These are phyloP conservation scores for Penicillium sp. DNA, from an alignment of 2,329 filamentous ascomycete species.

Conservation along the genomic window DNA sequence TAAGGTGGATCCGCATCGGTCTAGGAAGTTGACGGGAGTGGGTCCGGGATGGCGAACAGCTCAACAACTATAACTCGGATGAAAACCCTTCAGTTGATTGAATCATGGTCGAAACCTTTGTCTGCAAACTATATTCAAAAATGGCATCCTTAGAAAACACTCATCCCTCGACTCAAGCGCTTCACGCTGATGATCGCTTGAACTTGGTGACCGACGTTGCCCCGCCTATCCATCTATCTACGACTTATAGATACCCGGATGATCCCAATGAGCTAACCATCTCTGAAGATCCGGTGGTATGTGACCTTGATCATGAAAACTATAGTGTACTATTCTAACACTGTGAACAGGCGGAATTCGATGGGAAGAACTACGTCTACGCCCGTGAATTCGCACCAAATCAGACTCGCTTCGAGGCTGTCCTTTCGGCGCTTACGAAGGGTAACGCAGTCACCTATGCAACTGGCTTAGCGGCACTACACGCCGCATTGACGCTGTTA, in stretches of 20 bases:
- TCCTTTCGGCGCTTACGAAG: slow-evolving; percentile 70
- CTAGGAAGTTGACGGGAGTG: slow-evolving; percentile 25
- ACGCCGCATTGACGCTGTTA: slow-evolving; percentile 76
- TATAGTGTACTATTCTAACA: background rate
- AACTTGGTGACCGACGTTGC: slow-evolving; percentile 76
- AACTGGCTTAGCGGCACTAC: slow-evolving; percentile 82
- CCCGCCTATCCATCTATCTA: slow-evolving; percentile 84
- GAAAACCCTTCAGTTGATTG: background rate
- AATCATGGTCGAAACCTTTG: background rate
- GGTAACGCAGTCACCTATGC: slow-evolving; percentile 70
- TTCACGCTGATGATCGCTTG: slow-evolving; percentile 79
- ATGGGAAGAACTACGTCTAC: slow-evolving; percentile 66
- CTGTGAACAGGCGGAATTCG: slow-evolving; percentile 18
- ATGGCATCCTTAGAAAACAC: slow-evolving; percentile 21
- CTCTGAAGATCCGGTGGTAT: slow-evolving; percentile 55
- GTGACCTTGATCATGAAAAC: slow-evolving; percentile 13
- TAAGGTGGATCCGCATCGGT: background rate
- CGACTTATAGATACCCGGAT: slow-evolving; percentile 77
- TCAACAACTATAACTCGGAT: background rate
- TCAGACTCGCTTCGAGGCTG: slow-evolving; percentile 77
- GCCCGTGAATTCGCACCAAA: slow-evolving; percentile 79
- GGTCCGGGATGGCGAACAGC: background rate
- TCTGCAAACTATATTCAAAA: background rate
- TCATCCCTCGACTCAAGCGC: slow-evolving; percentile 56
- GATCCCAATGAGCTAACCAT: slow-evolving; percentile 66